These are phyloP conservation scores for Coemansia sp. DNA, from an alignment of 192 early-diverging fungal species.

Conservation along the genomic window DNA sequence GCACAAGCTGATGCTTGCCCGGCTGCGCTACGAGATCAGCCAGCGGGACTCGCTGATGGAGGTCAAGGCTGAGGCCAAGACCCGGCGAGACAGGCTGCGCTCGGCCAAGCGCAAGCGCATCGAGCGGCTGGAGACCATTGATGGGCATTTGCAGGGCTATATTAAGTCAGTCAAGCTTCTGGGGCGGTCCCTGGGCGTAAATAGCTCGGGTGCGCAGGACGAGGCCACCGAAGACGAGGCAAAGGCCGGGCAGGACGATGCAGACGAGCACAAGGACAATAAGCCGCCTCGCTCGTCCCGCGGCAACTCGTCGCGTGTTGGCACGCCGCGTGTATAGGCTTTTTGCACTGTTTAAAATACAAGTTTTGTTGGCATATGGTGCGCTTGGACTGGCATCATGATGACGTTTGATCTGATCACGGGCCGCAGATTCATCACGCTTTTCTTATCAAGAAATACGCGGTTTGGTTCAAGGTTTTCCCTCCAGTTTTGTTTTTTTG, in stretches of 20 bases:
- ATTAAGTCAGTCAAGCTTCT: slow-evolving; percentile 32
- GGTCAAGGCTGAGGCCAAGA: slow-evolving; percentile 11
- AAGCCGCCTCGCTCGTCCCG: slow-evolving; percentile 27
- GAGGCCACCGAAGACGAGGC: slow-evolving; percentile 4
- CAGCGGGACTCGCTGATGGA: slow-evolving; percentile 36
- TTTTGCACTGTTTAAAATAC: not conserved
- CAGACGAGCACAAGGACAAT: slow-evolving; percentile 20
- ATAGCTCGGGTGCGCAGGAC: not conserved
- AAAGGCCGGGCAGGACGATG: slow-evolving; percentile 8
- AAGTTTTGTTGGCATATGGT: too few relatives aligned
- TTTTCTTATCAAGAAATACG: too few relatives aligned
- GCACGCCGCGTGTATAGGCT: slow-evolving; percentile 30
- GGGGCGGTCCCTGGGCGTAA: slow-evolving; percentile 18
- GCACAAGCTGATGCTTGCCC: slow-evolving; percentile 50
- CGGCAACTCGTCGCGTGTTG: slow-evolving; percentile 22
- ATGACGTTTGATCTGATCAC: too few relatives aligned
- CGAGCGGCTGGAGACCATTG: slow-evolving; percentile 46
- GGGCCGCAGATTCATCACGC: too few relatives aligned
- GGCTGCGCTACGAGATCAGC: slow-evolving; percentile 45
- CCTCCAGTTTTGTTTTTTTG: too few relatives aligned
- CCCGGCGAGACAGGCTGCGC: slow-evolving; percentile 35
- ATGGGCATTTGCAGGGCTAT: slow-evolving; percentile 31
- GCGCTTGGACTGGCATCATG: not conserved
- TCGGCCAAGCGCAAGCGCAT: slow-evolving; percentile 33
- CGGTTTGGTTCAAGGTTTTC: too few relatives aligned